Conservation (phyloP, 2,329 filamentous ascomycete species). For the Thielaviopsis ethacetica region DNA sequence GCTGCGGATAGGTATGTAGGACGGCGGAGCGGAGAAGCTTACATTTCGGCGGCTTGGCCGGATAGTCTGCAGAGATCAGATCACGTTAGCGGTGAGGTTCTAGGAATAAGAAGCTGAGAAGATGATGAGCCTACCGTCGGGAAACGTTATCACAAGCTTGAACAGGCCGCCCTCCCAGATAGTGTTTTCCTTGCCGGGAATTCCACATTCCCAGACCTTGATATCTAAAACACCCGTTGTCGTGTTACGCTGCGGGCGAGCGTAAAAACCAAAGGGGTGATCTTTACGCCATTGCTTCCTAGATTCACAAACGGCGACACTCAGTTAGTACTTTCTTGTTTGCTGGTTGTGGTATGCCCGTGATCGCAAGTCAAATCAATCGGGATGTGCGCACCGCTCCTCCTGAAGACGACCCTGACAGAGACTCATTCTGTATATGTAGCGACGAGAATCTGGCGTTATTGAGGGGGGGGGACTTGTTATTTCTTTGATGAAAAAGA, state of each 20-base stretch:
- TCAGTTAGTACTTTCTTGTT: not conserved
- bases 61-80: slow-evolving; percentile 53
- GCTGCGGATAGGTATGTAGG: not conserved
- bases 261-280: slow-evolving; percentile 95
- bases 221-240: slow-evolving; percentile 66
- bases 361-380: not conserved
- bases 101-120: too few species aligned
- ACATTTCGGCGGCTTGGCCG: slow-evolving; percentile 98
- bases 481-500: not conserved
- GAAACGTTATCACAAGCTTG: slow-evolving; percentile 84
- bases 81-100: not conserved
- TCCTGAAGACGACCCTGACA: slow-evolving; percentile 79
- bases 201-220: slow-evolving; percentile 91
- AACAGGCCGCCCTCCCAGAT: slow-evolving; percentile 97
- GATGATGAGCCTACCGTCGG: slow-evolving; percentile 54
- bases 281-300: slow-evolving; percentile 96
- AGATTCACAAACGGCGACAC: slow-evolving; percentile 5
- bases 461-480: not conserved
- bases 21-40: slow-evolving; percentile 23
- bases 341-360: slow-evolving; percentile 11
- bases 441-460: not conserved
- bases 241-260: slow-evolving; percentile 64
- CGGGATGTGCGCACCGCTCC: slow-evolving; percentile 50
- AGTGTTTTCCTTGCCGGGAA: slow-evolving; percentile 91
- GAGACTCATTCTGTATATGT: slow-evolving; percentile 52